These are phyloP conservation scores for Trichomonascaceae sp. DNA, from an alignment of 1,139 yeast genomes.

Conservation along the genomic window DNA sequence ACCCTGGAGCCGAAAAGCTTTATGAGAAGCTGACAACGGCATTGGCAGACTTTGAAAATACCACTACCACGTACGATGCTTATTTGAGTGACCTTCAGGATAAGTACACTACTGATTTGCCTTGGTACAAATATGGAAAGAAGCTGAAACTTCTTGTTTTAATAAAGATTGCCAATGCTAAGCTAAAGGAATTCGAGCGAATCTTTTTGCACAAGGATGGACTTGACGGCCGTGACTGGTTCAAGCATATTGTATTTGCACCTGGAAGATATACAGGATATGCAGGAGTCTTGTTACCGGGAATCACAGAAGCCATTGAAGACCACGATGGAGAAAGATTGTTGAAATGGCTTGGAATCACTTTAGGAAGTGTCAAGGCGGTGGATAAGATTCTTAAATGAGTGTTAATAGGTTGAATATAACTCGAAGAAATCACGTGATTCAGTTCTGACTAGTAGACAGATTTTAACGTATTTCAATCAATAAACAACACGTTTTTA, in stretches of 20 bases:
- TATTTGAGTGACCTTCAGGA: conserved; percentile 26
- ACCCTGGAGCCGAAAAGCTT: conserved; percentile 13
- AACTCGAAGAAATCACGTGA: too few relatives aligned
- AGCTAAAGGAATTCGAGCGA: conserved; percentile 45
- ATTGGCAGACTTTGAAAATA: conserved; percentile 20
- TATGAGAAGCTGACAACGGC: conserved; percentile 25
- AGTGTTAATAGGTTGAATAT: not conserved
- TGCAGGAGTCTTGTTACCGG: conserved; percentile 77
- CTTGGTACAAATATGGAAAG: conserved; percentile 30
- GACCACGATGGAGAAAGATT: conserved; percentile 52
- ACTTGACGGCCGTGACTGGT: conserved; percentile 69
- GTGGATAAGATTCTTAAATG: conserved; percentile 21
- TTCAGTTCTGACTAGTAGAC: too few relatives aligned
- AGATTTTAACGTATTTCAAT: too few relatives aligned
- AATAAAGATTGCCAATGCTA: conserved; percentile 33
- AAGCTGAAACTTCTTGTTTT: conserved; percentile 27
- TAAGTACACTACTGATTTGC: conserved; percentile 25
- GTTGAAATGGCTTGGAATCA: conserved; percentile 52
- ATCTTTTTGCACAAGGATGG: conserved; percentile 60
- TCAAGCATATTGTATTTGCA: conserved; percentile 76
- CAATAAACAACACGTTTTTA: too few relatives aligned
- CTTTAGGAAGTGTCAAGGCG: conserved; percentile 26
- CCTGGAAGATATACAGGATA: conserved; percentile 84
- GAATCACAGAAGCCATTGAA: conserved; percentile 72
- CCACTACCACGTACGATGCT: conserved; percentile 27